Evolutionary conservation across 768 basidiomycete genomes (phyloP).

Genomic region (Pulveroboletus frians): DNA sequence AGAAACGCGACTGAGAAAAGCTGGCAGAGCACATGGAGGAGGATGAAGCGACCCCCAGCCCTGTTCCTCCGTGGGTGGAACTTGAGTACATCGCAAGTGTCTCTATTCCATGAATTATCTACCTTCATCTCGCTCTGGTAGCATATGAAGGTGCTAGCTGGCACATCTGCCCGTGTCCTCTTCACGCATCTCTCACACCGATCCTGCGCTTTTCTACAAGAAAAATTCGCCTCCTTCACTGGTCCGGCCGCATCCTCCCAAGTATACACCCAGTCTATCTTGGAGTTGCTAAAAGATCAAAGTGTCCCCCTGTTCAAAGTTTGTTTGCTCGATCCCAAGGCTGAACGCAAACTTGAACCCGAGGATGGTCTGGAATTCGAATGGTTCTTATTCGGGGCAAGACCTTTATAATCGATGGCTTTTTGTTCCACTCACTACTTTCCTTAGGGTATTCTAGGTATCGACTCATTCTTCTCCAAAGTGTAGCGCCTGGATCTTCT

Average conservation of each 20-base stretch:
- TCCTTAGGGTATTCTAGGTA: conserved; percentile 57
- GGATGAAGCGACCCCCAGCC: conserved; percentile 67
- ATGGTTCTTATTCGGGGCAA: conserved; percentile 88
- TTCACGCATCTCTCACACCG: conserved; percentile 85
- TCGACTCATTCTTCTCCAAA: background rate
- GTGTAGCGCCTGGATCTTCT: background rate
- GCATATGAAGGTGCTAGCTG: conserved; percentile 84
- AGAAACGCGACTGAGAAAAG: conserved; percentile 1
- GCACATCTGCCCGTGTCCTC: conserved; percentile 55
- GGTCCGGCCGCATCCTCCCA: conserved; percentile 17
- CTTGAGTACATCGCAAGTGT: conserved; percentile 77
- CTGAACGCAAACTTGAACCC: conserved; percentile 60
- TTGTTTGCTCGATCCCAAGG: conserved; percentile 93
- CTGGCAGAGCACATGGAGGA: conserved; percentile 88
- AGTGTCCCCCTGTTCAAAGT: conserved; percentile 51
- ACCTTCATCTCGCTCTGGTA: conserved; percentile 26
- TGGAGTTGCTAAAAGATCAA: conserved; percentile 12
- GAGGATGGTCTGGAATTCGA: conserved; percentile 78
- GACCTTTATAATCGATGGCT: conserved; percentile 19
- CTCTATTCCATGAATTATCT: background rate
- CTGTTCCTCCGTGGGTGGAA: conserved; percentile 85
- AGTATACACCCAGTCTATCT: conserved; percentile 22
- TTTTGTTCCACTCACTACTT: background rate
- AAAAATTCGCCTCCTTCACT: conserved; percentile 11
- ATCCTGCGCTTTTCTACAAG: conserved; percentile 52